These are phyloP conservation scores for Chimonanthus salicifolius DNA, from an alignment of 164 flowering plant species.

Conservation along the genomic window DNA sequence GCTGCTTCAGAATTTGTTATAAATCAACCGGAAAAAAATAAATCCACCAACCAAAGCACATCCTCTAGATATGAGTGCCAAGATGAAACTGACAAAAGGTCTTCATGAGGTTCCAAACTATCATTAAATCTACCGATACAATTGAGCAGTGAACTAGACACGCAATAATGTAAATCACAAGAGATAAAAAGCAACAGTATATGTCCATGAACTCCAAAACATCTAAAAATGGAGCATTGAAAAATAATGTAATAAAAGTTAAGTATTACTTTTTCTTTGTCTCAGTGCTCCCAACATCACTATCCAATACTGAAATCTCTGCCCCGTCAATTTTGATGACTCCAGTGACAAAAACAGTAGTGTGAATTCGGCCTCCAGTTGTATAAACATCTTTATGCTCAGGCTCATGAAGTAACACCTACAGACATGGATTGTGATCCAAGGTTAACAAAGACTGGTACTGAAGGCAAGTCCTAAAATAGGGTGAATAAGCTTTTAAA, in stretches of 20 bases:
- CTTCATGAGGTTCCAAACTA: no score
- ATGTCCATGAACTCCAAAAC: neutral
- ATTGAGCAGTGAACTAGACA: neutral
- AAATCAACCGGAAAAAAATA: neutral
- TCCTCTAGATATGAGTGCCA: neutral
- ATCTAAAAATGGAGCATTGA: neutral
- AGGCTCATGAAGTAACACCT: constrained; percentile 66
- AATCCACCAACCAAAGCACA: neutral
- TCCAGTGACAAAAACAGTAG: constrained; percentile 61
- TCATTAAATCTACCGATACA: no score
- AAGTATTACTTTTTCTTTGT: constrained; percentile 51
- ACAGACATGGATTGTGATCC: constrained; percentile 8
- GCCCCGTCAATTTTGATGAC: constrained; percentile 51
- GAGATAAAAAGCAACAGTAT: neutral
- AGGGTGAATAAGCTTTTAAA: constrained; percentile 3
- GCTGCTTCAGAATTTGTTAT: neutral
- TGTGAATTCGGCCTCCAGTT: constrained; percentile 61
- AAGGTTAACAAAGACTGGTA: constrained; percentile 7
- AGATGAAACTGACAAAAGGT: no score
- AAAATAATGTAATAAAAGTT: neutral
- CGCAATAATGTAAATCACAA: neutral
- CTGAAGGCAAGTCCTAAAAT: neutral
- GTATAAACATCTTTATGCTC: constrained; percentile 54
- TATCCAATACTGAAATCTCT: constrained; percentile 71
- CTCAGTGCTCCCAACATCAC: constrained; percentile 74